Conservation (phyloP, 306 rosid species). For the Sphenostylis stenocarpa region DNA sequence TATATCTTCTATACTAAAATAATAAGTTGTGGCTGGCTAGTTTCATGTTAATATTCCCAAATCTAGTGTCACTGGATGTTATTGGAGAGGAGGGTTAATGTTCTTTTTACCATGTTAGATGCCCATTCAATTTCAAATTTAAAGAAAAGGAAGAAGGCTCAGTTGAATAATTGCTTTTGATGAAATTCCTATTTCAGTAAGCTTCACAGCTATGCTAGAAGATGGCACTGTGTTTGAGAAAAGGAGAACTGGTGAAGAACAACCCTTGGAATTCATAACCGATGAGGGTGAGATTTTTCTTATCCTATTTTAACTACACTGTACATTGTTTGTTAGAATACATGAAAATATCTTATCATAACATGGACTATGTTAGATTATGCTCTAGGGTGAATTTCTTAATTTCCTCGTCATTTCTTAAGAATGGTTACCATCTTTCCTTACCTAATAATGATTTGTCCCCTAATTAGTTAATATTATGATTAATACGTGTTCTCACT, state of each 20-base stretch:
- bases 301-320: not conserved
- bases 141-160: not conserved
- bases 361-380: not conserved
- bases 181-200: conserved; percentile 45
- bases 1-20: not conserved
- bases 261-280: conserved; percentile 58
- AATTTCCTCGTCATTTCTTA: not conserved
- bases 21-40: not conserved
- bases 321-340: not conserved
- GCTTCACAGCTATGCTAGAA: conserved; percentile 58
- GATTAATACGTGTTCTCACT: too few relatives aligned
- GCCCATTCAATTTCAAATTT: not conserved
- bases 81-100: not conserved
- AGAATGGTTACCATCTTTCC: not conserved
- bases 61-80: conserved; percentile 3
- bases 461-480: not conserved
- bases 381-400: not conserved
- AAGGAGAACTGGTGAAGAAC: conserved; percentile 52
- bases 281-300: conserved; percentile 60
- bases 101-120: not conserved
- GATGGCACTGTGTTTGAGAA: conserved; percentile 71
- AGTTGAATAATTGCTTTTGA: conserved; percentile 12
- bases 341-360: not conserved
- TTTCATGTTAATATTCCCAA: not conserved
- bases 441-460: not conserved